Conservation (phyloP, 257 asterid genomes). For the Solanum etuberosum region DNA sequence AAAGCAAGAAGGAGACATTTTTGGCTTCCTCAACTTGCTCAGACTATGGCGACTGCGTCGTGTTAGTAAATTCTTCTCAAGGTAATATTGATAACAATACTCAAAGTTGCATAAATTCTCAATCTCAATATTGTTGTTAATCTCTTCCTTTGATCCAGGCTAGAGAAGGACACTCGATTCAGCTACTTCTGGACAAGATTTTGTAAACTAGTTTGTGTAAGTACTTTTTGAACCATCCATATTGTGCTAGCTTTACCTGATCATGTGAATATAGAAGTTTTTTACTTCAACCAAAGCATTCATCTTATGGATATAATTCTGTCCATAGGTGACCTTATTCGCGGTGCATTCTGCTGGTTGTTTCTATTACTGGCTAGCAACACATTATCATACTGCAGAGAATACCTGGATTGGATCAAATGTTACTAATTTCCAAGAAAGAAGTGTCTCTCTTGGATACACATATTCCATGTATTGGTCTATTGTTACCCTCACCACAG, state of each 20-base stretch:
- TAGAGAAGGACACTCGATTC: slow-evolving; percentile 89
- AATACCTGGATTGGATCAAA: slow-evolving; percentile 73
- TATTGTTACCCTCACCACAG: slow-evolving; percentile 77
- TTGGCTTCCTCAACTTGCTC: slow-evolving; percentile 88
- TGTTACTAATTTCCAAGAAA: slow-evolving; percentile 43
- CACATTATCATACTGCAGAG: slow-evolving; percentile 27
- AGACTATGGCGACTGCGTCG: slow-evolving; percentile 91
- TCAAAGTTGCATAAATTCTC: neutral
- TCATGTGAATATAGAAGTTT: neutral
- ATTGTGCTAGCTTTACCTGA: neutral
- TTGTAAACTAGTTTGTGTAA: slow-evolving; percentile 53
- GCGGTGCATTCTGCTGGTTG: slow-evolving; percentile 82
- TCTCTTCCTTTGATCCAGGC: slow-evolving; percentile 23
- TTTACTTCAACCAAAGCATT: neutral
- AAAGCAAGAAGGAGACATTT: slow-evolving; percentile 25
- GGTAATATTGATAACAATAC: slow-evolving; percentile 17
- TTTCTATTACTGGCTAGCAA: slow-evolving; percentile 79
- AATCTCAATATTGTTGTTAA: neutral
- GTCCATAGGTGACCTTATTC: slow-evolving; percentile 67
- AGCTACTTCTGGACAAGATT: slow-evolving; percentile 89
- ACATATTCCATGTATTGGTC: slow-evolving; percentile 88
- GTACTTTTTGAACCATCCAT: neutral
- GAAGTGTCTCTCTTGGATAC: slow-evolving; percentile 65
- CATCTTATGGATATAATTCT: neutral
- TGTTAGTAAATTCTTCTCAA: slow-evolving; percentile 76